Percentiles rank a stretch among this genome's conserved stretches.
Conservation (phyloP, 2,329 filamentous ascomycete species). For the Fusarium mundagurra region DNA sequence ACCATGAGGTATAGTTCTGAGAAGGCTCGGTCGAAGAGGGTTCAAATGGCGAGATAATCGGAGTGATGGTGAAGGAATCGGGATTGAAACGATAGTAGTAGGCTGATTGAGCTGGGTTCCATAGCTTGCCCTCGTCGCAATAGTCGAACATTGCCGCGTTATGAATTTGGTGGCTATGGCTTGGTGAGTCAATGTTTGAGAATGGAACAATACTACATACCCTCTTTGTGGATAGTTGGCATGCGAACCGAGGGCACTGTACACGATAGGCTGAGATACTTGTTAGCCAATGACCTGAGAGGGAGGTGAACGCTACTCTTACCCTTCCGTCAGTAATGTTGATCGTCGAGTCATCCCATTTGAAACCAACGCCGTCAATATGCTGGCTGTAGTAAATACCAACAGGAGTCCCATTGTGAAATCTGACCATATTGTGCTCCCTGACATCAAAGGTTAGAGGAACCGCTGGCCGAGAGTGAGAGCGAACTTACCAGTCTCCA, state of each 20-base stretch:
- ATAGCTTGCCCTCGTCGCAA: slow-evolving; percentile 46
- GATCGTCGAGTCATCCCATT: slow-evolving; percentile 44
- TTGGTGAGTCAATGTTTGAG: background rate
- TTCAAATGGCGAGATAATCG: slow-evolving; percentile 23
- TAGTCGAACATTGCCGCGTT: slow-evolving; percentile 47
- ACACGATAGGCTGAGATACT: slow-evolving; percentile 45
- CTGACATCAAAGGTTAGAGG: slow-evolving; percentile 2
- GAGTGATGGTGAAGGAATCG: slow-evolving; percentile 33
- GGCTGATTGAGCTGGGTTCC: slow-evolving; percentile 50
- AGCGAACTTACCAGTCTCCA: slow-evolving; percentile 41
- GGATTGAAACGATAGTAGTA: slow-evolving; percentile 50
- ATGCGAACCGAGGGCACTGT: slow-evolving; percentile 49
- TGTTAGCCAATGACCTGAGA: background rate
- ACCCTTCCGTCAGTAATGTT: slow-evolving; percentile 43
- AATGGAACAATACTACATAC: slow-evolving; percentile 17
- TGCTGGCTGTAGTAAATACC: slow-evolving; percentile 46
- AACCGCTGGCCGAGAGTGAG: no score
- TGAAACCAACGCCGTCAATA: slow-evolving; percentile 35
- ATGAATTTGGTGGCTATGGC: slow-evolving; percentile 45
- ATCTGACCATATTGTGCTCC: slow-evolving; percentile 44
- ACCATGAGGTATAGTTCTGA: slow-evolving; percentile 47
- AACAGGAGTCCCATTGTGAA: slow-evolving; percentile 39
- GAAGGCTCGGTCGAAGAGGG: background rate
- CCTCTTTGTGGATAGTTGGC: slow-evolving; percentile 47
- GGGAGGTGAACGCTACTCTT: background rate